These are phyloP conservation scores for Calonectria hongkongensis DNA, from an alignment of 2,329 filamentous ascomycete species.

Conservation along the genomic window DNA sequence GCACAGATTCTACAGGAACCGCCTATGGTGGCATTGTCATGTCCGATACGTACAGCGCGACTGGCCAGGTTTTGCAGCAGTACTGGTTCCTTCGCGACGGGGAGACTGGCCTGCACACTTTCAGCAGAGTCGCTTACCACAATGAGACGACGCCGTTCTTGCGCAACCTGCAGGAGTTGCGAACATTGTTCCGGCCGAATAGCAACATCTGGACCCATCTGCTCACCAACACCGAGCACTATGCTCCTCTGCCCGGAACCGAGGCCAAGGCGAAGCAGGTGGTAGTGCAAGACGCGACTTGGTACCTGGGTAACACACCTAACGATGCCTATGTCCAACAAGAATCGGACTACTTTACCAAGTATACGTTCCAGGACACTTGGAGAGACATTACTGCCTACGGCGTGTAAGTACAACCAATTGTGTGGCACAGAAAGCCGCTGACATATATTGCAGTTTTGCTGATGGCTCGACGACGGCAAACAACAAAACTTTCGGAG, in stretches of 20 bases:
- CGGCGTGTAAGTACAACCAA: conserved; percentile 61
- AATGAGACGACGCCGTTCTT: conserved; percentile 74
- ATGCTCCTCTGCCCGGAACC: conserved; percentile 67
- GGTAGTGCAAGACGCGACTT: conserved; percentile 78
- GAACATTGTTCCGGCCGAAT: conserved; percentile 77
- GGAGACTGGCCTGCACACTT: conserved; percentile 78
- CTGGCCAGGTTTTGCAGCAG: conserved; percentile 76
- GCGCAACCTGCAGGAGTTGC: conserved; percentile 76
- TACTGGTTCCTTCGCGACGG: conserved; percentile 79
- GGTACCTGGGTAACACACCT: conserved; percentile 74
- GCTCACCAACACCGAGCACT: conserved; percentile 73
- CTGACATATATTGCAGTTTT: conserved; percentile 51
- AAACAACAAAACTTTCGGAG: conserved; percentile 73
- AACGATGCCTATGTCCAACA: conserved; percentile 73
- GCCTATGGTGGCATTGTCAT: conserved; percentile 76
- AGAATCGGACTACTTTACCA: conserved; percentile 78
- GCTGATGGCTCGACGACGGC: conserved; percentile 63
- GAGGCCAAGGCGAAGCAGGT: conserved; percentile 62
- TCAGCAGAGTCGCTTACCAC: conserved; percentile 76
- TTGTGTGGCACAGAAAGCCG: no score
- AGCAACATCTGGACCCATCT: conserved; percentile 77
- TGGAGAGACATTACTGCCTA: conserved; percentile 77
- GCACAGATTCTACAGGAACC: conserved; percentile 68
- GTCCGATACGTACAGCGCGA: conserved; percentile 74
- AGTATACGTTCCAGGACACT: conserved; percentile 77